These are phyloP conservation scores for Rasamsonia emersonii DNA, from an alignment of 2,329 filamentous ascomycete genomes.

Conservation along the genomic window DNA sequence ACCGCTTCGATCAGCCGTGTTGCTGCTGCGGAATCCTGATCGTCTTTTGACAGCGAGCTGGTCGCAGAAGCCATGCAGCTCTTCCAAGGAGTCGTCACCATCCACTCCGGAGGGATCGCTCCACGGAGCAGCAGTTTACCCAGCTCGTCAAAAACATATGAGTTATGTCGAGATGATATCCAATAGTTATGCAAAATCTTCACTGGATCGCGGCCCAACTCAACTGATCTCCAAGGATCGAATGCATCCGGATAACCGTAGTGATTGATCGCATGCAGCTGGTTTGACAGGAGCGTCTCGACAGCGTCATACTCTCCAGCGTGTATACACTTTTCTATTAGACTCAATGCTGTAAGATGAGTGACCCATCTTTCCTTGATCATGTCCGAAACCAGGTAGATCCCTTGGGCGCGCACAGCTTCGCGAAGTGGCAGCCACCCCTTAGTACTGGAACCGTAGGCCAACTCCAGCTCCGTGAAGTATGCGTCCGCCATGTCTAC, in stretches of 20 bases:
- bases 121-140: slow-evolving; percentile 25
- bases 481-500: slow-evolving; percentile 34
- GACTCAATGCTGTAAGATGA: slow-evolving; percentile 19
- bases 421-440: slow-evolving; percentile 35
- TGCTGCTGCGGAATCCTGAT: slow-evolving; percentile 23
- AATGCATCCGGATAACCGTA: slow-evolving; percentile 22
- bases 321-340: slow-evolving; percentile 25
- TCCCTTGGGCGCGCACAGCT: slow-evolving; percentile 32
- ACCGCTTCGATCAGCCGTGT: slow-evolving; percentile 24
- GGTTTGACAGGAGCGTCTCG: slow-evolving; percentile 24
- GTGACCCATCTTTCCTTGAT: slow-evolving; percentile 29
- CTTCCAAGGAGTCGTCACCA: slow-evolving; percentile 31
- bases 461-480: slow-evolving; percentile 33
- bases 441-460: slow-evolving; percentile 25
- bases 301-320: slow-evolving; percentile 28
- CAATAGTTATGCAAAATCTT: slow-evolving; percentile 24
- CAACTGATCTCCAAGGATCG: slow-evolving; percentile 13
- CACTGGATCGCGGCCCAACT: slow-evolving; percentile 19
- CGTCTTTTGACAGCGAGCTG: slow-evolving; percentile 27
- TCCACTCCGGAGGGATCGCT: slow-evolving; percentile 30
- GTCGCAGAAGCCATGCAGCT: slow-evolving; percentile 27
- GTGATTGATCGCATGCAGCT: slow-evolving; percentile 19
- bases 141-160: slow-evolving; percentile 27
- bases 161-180: slow-evolving; percentile 11
- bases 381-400: slow-evolving; percentile 28